Evolutionary conservation across 352 stramenopile genomes (phyloP).

Genomic region (Globisporangium megalacanthum): DNA sequence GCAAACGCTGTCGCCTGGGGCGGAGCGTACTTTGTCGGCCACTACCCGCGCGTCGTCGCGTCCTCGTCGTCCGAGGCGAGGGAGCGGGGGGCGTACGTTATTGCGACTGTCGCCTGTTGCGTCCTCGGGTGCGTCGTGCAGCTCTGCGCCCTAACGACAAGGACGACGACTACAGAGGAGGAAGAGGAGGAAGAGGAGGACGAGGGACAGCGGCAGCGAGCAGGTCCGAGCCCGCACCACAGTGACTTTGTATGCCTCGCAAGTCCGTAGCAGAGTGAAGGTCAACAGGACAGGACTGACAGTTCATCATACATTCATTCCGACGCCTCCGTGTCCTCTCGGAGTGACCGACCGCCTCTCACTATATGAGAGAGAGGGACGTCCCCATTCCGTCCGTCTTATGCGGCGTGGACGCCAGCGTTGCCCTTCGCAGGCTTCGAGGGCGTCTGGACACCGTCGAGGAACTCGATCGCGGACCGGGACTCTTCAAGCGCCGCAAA

Average conservation of each 20-base stretch:
- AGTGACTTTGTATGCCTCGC: too few species aligned
- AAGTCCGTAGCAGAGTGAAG: too few species aligned
- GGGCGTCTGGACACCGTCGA: slow-evolving; percentile 28
- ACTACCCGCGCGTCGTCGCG: slow-evolving; percentile 20
- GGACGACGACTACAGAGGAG: neutral
- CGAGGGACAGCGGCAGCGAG: too few species aligned
- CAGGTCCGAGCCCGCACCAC: too few species aligned
- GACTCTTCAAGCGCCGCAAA: slow-evolving; percentile 61
- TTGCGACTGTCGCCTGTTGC: slow-evolving; percentile 17
- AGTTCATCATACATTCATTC: slow-evolving; percentile 2
- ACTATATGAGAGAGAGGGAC: too few species aligned
- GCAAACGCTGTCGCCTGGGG: slow-evolving; percentile 21
- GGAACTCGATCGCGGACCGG: slow-evolving; percentile 40
- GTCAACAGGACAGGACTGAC: neutral
- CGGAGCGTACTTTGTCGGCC: slow-evolving; percentile 26
- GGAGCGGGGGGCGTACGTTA: slow-evolving; percentile 30
- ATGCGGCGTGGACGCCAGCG: slow-evolving; percentile 25
- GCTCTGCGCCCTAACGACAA: slow-evolving; percentile 1
- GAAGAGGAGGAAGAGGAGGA: too few species aligned
- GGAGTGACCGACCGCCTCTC: too few species aligned
- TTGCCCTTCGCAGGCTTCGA: slow-evolving; percentile 10
- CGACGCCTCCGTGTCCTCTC: neutral
- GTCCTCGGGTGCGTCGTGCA: slow-evolving; percentile 21
- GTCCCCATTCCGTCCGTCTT: too few species aligned
- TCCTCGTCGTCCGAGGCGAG: neutral